Evolutionary conservation across 768 basidiomycete species (phyloP).

Genomic region (Dendrothele bispora): DNA sequence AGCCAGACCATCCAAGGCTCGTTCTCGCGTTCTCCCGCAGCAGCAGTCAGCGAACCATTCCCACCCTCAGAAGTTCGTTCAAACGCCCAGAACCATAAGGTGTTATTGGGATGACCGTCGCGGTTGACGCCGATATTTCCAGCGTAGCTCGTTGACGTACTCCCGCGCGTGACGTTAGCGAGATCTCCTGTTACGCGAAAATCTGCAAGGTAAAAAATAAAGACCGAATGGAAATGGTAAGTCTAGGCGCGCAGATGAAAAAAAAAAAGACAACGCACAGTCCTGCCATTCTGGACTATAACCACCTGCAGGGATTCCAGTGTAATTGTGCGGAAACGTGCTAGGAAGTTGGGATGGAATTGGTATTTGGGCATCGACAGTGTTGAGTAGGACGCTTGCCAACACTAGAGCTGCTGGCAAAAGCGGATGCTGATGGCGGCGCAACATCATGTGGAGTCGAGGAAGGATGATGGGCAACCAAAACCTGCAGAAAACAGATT

Average conservation of each 20-base stretch:
- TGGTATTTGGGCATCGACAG: no score
- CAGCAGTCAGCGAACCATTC: conserved; percentile 38
- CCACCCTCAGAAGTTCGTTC: conserved; percentile 47
- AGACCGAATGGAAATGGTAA: background rate
- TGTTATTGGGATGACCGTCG: conserved; percentile 58
- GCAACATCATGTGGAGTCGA: no score
- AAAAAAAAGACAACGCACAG: conserved; percentile 38
- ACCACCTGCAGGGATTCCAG: conserved; percentile 44
- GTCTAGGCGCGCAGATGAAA: background rate
- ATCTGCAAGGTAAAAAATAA: conserved; percentile 36
- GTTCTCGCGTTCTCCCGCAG: conserved; percentile 23
- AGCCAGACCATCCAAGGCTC: conserved; percentile 77
- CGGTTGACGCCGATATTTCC: conserved; percentile 66
- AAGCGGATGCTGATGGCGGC: no score
- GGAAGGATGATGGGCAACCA: no score
- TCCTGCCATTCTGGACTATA: conserved; percentile 61
- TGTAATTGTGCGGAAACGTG: conserved; percentile 47
- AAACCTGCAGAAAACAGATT: no score
- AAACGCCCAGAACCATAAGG: conserved; percentile 64
- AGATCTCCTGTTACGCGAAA: conserved; percentile 56
- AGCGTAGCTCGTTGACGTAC: no score
- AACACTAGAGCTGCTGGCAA: no score
- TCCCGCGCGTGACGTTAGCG: conserved; percentile 63
- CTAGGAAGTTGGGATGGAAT: no score
- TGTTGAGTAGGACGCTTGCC: no score